Evolutionary conservation across 371 early-diverging fungal genomes (phyloP), one percentile per base, ranked within the genome.

Genomic region (Apophysomyces ossiformis): DNA sequence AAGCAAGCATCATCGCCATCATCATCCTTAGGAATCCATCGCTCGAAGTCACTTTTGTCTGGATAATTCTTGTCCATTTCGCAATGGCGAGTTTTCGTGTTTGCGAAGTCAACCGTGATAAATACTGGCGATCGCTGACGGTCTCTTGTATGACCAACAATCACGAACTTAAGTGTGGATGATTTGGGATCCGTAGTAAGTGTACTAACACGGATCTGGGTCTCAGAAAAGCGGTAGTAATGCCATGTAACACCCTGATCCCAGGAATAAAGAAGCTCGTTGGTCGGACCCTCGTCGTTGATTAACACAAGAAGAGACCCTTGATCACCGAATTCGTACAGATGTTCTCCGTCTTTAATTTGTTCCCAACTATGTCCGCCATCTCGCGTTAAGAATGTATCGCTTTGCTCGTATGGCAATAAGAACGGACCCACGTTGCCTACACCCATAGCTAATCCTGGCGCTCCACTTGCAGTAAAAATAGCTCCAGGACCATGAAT

Each of bases 371-470:
- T 87, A 26, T 82, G 82, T 16, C 95, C 95, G n/a, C 86, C 95
- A 68, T 95, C 93, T 18, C 92, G 87, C 38, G 94, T 92, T 60
- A 95, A 47, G 69, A 80, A 97, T 0, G 95, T 93, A 62, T 92
- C 83, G 26, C 91, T 78, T 11, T 87, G 78, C 2, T 75, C 79
- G 60, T 92, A 90, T 4, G 79, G 82, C 4, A 70, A 70, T 41
- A 98, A 72, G 8, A 72, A 71, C 0, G 77, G 66, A 5, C 97
- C 97, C 0, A 93, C 93, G 64, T 93, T 94, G 9, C 98, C 98
- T 13, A 97, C 91, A 32, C 92, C 98, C 75, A 98, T 79, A 68
- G 96, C 85, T 7, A 93, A 76, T 9, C 99, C 99, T 4, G 95
- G 91, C 0, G 96, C 92, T 6, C 90, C 78, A n/a, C 78, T 61